Evolutionary conservation across 2,329 filamentous ascomycete species (phyloP), one percentile per base, ranked within the genome.

Genomic region (Chaetomium globosum): DNA sequence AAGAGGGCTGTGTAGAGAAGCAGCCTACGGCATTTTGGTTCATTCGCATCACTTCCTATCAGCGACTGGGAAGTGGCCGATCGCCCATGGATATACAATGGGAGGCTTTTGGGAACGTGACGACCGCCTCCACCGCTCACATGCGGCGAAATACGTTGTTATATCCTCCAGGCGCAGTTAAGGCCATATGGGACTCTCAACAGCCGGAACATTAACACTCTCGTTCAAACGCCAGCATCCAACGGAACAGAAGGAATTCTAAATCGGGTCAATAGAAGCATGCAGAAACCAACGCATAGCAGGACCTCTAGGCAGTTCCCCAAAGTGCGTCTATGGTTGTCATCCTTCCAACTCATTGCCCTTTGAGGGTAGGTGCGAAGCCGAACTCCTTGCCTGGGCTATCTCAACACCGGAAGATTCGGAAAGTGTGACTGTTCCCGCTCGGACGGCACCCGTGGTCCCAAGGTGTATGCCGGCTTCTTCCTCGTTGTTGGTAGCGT

Each of bases 1-100:
- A 31, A 31, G 28, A 31, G 16, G 51, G 51, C 7, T 31, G 26
- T 30, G 51, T 19, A 55, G 30, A 33, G 19, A 30, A 55, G 12
- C 16, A 39, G 53, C 30, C 26, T 19, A 30, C 26, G 28, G 51
- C 51, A 31, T 30, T 31, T 31, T 55, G 53, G 53, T 39, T 55
- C 53, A 39, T 55, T 23, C 23, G 19, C 53, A 55, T 55, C 31
- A 55, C 53, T 21, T 55, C 53, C 19, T 55, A 55, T 26, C 31
- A 55, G 5, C 30, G 8, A 26, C 54, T 56, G 10, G 54, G 54
- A 13, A 56, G 54, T 43, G 54, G 54, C 33, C 54, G 33, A 8
- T 39, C 54, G 54, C 31, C 21, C 9, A 23, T 26, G n/a, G 54
- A 56, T 26, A 16, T 13, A 28, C 19, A 56, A 56, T 43, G 54